A percentile compares a stretch with the other conserved stretches of the same genome.
phyloP scores from a whole-genome alignment of 139 green algal genomes.

The Chlorella sp. region DNA sequence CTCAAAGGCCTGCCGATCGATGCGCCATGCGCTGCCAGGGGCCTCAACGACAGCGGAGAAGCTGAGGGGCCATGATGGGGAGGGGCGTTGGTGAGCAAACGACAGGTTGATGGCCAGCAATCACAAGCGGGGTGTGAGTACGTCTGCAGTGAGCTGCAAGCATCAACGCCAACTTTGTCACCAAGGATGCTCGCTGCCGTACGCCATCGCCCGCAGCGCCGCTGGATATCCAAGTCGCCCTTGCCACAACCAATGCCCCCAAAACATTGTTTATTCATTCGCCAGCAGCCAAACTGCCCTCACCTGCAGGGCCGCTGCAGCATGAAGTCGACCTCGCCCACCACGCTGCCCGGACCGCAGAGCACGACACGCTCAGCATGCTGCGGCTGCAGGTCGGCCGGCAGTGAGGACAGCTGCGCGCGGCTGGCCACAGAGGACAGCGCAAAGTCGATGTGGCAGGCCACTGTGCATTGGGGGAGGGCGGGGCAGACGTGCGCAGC shows the following conservation, averaged over 20 bases:
- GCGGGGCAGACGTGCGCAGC: background rate
- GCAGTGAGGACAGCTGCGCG: constrained; percentile 8
- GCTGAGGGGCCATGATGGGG: background rate
- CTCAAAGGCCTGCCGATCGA: constrained; percentile 10
- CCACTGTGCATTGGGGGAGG: background rate
- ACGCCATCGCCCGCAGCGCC: no score
- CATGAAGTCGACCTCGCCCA: constrained; percentile 58
- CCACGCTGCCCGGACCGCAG: constrained; percentile 33
- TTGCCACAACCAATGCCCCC: no score
- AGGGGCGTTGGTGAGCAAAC: no score
- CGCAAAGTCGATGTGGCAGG: constrained; percentile 15
- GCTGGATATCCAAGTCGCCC: no score
- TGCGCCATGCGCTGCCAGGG: constrained; percentile 13
- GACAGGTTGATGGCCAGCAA: no score
- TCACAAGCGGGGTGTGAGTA: no score
- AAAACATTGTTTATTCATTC: no score
- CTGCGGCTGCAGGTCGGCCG: constrained; percentile 14
- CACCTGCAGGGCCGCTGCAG: constrained; percentile 48
- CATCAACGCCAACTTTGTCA: no score
- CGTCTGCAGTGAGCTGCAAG: no score
- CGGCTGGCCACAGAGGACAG: constrained; percentile 27
- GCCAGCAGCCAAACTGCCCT: background rate
- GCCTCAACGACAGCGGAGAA: constrained; percentile 2
- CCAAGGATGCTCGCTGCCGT: no score
- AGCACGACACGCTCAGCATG: background rate